Base-by-base conservation (phyloP, 116 monocot species). In the Papilionanthe hybrid region DNA sequence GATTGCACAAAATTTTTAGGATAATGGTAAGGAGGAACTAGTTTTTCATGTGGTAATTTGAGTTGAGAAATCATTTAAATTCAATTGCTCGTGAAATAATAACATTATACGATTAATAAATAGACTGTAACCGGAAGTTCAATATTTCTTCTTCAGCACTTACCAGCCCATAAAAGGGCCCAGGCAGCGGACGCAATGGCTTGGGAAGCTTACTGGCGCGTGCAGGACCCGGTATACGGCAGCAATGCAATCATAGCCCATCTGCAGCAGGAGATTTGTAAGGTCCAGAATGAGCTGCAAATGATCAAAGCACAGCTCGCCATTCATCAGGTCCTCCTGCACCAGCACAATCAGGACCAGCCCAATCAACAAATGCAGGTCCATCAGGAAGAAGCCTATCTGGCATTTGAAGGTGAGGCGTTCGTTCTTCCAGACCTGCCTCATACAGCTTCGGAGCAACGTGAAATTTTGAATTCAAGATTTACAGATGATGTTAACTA, bases 211-310 rank as follows among this genome's bases (percentile, higher is more conserved):
- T 85, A 85, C 41, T 88, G 79, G 63, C 83, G 94, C 0, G 78
- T 87, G 8, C 82, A 68, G 23, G 85, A 92, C 57, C 90, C 92
- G 3, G 88, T 94, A 1, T 86, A 91, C 47, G 94, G 94, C n/a
- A 81, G 81, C 23, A 85, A 75, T 0, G 84, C 85, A 11, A 65
- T 86, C 44, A 87, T 95, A 72, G 58, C 77, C 13, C 15, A 67
- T 37, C 73, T 92, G 44, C 87, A 87, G 57, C 81, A 86, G 10
- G 79, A 92, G 71, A 87, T 92, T 23, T 1, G 56, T 0, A 25
- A 4, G 17, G 77, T 5, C 17, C 83, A 90, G n/a, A 78, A 75
- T 8, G 90, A 90, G 79, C 85, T 95, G 4, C 84, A 87, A 0
- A 45, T 76, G 53, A 87, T 82, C 3, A 79, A 84, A 75, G 92